These are phyloP conservation scores for Jasminum sambac DNA, from an alignment of 257 asterid genomes.

Conservation along the genomic window DNA sequence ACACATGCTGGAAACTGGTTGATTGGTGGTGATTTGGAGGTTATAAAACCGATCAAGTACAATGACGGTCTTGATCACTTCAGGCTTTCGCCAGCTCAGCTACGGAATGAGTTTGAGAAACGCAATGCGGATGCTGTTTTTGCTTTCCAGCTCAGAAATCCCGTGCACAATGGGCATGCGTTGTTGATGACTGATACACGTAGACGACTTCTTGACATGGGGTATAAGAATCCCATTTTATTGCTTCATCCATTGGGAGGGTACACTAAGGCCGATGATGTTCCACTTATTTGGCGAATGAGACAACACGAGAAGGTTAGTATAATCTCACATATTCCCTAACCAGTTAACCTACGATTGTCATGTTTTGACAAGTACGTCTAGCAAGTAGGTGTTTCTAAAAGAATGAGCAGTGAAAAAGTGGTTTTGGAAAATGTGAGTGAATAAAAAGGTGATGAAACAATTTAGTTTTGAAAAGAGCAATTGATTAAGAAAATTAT, in stretches of 20 bases:
- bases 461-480: too few species aligned
- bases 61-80: constrained; percentile 74
- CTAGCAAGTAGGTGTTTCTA: too few species aligned
- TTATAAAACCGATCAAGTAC: constrained; percentile 67
- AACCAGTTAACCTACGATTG: too few species aligned
- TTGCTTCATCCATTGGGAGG: constrained; percentile 92
- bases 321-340: background rate
- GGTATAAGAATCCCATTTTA: constrained; percentile 80
- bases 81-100: constrained; percentile 83
- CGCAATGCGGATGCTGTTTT: constrained; percentile 95
- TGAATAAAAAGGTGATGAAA: too few species aligned
- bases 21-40: constrained; percentile 89
- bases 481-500: too few species aligned
- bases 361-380: too few species aligned
- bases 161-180: constrained; percentile 97
- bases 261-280: constrained; percentile 88
- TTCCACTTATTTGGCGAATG: constrained; percentile 91
- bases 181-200: constrained; percentile 90
- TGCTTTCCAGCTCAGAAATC: constrained; percentile 94
- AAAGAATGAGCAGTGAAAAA: too few species aligned
- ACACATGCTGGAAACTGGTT: constrained; percentile 79
- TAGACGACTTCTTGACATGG: constrained; percentile 86
- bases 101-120: constrained; percentile 65
- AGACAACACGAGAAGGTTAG: constrained; percentile 93
- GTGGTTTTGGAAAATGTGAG: too few species aligned